Evolutionary conservation across 2,329 filamentous ascomycete genomes (phyloP).

Genomic region (Sclerotinia borealis): DNA sequence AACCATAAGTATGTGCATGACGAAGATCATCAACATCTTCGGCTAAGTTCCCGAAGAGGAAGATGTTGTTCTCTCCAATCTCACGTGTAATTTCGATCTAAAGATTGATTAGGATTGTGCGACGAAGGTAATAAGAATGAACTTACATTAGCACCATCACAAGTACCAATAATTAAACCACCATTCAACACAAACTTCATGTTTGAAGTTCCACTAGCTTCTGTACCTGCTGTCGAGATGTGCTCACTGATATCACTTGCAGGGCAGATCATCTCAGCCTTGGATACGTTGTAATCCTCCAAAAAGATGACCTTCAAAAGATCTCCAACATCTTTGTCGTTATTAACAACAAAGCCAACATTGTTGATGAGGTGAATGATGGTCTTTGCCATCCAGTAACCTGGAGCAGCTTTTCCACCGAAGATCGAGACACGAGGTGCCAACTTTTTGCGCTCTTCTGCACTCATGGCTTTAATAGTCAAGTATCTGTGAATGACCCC

Average conservation of each 20-base stretch:
- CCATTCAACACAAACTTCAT: conserved; percentile 99
- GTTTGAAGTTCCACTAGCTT: conserved; percentile 87
- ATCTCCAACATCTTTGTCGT: conserved; percentile 85
- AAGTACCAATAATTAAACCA: conserved; percentile 94
- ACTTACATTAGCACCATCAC: conserved; percentile 91
- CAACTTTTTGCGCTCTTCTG: conserved; percentile 80
- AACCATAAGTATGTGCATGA: conserved; percentile 78
- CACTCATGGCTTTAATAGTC: conserved; percentile 74
- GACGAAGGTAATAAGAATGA: not conserved
- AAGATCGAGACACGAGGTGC: conserved; percentile 90
- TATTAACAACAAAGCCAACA: conserved; percentile 85
- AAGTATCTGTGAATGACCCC: conserved; percentile 95
- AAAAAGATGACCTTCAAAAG: conserved; percentile 95
- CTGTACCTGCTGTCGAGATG: conserved; percentile 95
- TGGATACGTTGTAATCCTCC: conserved; percentile 98
- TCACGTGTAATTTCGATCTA: conserved; percentile 96
- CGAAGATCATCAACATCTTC: conserved; percentile 97
- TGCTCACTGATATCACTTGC: conserved; percentile 97
- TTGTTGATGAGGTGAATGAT: conserved; percentile 96
- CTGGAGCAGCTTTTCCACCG: conserved; percentile 93
- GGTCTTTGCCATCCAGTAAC: conserved; percentile 99
- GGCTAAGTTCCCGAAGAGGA: conserved; percentile 92
- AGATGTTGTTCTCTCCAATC: conserved; percentile 94
- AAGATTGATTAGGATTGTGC: conserved; percentile 9
- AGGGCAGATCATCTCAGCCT: conserved; percentile 92